phyloP scores from a whole-genome alignment of 2,329 filamentous ascomycete genomes.

The Verticillium zaregamsianum region DNA sequence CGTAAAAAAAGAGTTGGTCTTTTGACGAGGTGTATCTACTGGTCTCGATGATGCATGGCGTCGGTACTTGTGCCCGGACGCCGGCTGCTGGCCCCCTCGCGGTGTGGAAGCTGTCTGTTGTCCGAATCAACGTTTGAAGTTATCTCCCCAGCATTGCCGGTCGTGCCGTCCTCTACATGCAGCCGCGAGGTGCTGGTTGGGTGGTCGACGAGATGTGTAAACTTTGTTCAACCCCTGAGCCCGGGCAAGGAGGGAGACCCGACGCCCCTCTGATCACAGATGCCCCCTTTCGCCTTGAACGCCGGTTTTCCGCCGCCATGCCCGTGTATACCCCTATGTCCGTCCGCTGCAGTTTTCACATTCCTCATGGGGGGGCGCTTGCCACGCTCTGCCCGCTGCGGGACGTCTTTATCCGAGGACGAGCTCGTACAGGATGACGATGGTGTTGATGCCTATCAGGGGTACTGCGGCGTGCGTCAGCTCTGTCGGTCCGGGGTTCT shows the following conservation, averaged over 20 bases:
- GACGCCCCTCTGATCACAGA: no score
- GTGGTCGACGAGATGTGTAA: no score
- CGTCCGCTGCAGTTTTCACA: no score
- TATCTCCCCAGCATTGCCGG: no score
- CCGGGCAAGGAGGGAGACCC: no score
- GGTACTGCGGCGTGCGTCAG: slow-evolving; percentile 56
- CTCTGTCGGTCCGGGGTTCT: not conserved
- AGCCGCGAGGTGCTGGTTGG: no score
- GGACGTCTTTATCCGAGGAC: slow-evolving; percentile 58
- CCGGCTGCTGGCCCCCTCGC: not conserved
- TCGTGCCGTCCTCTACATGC: not conserved
- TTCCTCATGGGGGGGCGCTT: not conserved
- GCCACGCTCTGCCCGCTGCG: not conserved
- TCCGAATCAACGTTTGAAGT: no score
- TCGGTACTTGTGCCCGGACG: not conserved
- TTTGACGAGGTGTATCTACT: not conserved
- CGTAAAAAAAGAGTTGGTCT: not conserved
- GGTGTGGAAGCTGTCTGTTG: no score
- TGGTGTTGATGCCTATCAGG: slow-evolving; percentile 74
- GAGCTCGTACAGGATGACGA: slow-evolving; percentile 80
- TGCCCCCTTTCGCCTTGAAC: not conserved
- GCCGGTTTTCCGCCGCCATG: not conserved
- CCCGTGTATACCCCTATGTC: not conserved
- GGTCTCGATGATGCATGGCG: not conserved
- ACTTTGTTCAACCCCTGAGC: no score